Percentiles rank a stretch among this genome's conserved stretches.
Evolutionary conservation across 352 stramenopile species (phyloP).

Genomic region (Pythium monospermum): DNA sequence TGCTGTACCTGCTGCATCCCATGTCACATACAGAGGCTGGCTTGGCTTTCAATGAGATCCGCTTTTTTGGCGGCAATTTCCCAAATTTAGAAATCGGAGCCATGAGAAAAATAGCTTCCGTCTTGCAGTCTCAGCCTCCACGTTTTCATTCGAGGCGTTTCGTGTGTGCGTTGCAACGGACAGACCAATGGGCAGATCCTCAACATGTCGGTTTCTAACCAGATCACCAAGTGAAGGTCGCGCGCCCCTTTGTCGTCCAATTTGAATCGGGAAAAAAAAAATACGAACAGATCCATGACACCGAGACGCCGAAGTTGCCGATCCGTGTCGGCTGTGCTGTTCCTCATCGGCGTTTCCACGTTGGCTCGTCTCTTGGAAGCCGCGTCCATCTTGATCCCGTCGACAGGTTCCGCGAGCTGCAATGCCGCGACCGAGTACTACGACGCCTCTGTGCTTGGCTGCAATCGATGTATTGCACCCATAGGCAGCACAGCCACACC

Average conservation of each 20-base stretch:
- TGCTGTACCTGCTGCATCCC: constrained; percentile 6
- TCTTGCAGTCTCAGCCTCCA: not conserved
- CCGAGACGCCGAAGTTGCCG: too few species aligned
- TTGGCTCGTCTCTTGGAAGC: too few species aligned
- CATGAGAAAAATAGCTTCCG: constrained; percentile 17
- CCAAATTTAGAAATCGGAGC: constrained; percentile 16
- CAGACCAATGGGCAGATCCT: not conserved
- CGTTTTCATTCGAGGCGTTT: not conserved
- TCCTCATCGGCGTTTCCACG: too few species aligned
- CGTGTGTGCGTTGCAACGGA: too few species aligned
- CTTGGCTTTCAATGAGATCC: too few species aligned
- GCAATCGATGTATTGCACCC: constrained; percentile 38
- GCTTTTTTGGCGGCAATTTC: not conserved
- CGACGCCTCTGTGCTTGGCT: constrained; percentile 46
- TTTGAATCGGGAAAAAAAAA: too few species aligned
- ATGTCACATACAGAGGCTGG: too few species aligned
- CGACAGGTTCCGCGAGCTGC: constrained; percentile 17
- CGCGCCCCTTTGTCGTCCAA: too few species aligned
- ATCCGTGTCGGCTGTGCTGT: too few species aligned
- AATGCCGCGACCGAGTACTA: constrained; percentile 43
- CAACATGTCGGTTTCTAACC: constrained; percentile 5
- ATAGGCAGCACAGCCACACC: constrained; percentile 27
- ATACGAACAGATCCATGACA: too few species aligned
- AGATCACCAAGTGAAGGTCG: too few species aligned
- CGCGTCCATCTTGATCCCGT: constrained; percentile 6